Base-by-base conservation (phyloP, 805 yeast species). In the Wickerhamiella kurtzmanii region DNA sequence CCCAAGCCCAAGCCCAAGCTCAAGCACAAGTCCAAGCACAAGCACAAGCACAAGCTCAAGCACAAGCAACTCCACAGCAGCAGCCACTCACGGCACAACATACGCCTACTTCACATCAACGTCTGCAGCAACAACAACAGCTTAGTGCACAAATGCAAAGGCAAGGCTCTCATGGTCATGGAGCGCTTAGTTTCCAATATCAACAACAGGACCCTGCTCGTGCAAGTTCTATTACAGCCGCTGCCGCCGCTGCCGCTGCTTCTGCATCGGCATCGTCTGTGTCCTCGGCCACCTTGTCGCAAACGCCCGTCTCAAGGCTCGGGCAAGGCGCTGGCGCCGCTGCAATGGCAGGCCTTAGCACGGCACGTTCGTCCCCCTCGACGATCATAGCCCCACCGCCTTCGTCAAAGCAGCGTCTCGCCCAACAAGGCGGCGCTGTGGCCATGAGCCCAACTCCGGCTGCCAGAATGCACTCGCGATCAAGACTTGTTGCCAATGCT, bases 401-500 rank as follows among this genome's bases (percentile, higher is more conserved):
- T 18, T 18, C 42, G 18, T 43, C 41, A 20, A 44, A 22, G 36
- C 3, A 37, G 37, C 22, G 36, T 18, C 37, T 5, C 25, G 19
- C 38, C 18, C 16, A 8, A 21, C 25, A 22, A 11, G 22, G 43
- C 16, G 37, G 44, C 28, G n/a, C 9, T 17, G 19, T 40, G 19
- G 35, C 19, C 6, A 18, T 19, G 20, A 37, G 17, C 2, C 64
- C 63, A 2, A 60, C 64, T 1, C 64, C 64, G 13, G 62, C 61
- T 16, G 56, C 55, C 35, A 54, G 63, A 16, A 43, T 49, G 46
- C 53, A 50, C 32, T 57, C 61, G 6, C 41, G 48, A 11, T 49
- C 62, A 4, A 54, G 53, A 37, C 55, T 60, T 9, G 62, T 60
- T 6, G 49, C 60, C n/a, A 58, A 46, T 16, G 62, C 64, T 3